Evolutionary conservation across 495 filamentous ascomycete species (phyloP).

Genomic region (Tuber melanosporum): DNA sequence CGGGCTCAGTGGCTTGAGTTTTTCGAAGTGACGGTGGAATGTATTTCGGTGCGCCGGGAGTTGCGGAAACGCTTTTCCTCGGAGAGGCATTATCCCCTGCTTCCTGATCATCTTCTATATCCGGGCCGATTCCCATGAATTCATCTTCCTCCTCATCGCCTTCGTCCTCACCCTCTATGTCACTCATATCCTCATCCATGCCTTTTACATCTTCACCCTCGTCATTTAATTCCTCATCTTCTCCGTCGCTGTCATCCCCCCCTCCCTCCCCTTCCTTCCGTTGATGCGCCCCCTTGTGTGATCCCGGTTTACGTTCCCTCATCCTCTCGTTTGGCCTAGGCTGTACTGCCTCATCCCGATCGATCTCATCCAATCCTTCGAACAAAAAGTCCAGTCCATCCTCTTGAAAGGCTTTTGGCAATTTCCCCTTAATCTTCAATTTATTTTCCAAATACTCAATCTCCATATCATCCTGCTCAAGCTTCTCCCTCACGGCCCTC

Average conservation of each 20-base stretch:
- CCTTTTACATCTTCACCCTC: conserved; percentile 14
- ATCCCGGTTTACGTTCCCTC: neutral
- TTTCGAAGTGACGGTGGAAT: conserved; percentile 79
- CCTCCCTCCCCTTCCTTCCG: conserved; percentile 45
- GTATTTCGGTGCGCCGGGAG: conserved; percentile 54
- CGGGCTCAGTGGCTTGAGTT: conserved; percentile 55
- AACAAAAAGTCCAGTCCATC: conserved; percentile 78
- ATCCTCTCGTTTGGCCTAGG: conserved; percentile 10
- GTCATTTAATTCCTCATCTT: conserved; percentile 8
- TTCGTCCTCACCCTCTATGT: conserved; percentile 46
- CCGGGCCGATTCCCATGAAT: conserved; percentile 37
- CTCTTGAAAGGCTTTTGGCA: conserved; percentile 70
- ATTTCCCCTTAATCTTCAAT: conserved; percentile 71
- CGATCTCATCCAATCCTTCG: conserved; percentile 55
- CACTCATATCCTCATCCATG: conserved; percentile 42
- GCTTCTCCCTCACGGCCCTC: conserved; percentile 55
- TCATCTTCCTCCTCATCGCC: conserved; percentile 40
- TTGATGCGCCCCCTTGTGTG: conserved; percentile 5
- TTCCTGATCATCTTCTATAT: conserved; percentile 37
- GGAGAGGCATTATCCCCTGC: conserved; percentile 34
- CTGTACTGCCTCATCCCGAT: conserved; percentile 33
- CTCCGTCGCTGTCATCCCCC: conserved; percentile 24
- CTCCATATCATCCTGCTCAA: conserved; percentile 73
- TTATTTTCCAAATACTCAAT: conserved; percentile 85
- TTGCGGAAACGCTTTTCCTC: conserved; percentile 41